Base-by-base conservation (phyloP, 1,284 basidiomycete species). In the Cutaneotrichosporon cyanovorans region DNA sequence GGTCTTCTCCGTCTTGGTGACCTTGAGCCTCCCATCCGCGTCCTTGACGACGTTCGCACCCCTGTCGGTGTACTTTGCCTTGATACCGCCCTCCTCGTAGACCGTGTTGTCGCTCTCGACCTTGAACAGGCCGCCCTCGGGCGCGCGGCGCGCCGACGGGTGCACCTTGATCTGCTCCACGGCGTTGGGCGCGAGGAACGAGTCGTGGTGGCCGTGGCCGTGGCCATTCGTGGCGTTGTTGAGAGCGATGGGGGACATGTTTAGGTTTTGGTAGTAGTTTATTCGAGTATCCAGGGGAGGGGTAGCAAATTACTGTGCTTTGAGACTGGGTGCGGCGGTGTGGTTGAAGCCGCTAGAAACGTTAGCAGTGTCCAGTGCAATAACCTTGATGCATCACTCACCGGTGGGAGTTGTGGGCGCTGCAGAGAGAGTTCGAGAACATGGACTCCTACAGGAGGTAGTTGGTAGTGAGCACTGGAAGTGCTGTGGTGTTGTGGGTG, bases 31-130 rank as follows among this genome's bases (percentile, higher is more conserved):
- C 46, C 83, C 85, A 56, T 84, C 69, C 42, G 71, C 75, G 54
- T 77, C 74, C 76, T 69, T 68, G 49, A 60, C 60, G 59, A 90
- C 87, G 55, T 80, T 75, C 21, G 87, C 84, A 64, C 84, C 84
- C 55, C 87, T 85, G 74, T 92, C 87, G 62, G 78, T 74, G 74
- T 83, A 93, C 72, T 81, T 85, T 66, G 90, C 76, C 51, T 81
- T 84, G 75, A 95, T 91, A 33, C 65, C 68, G 47, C 85, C 82
- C 63, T 84, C 81, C 40, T 82, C 79, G 76, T 92, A 95, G 39
- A 75, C 69, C 20, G 88, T 88, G 66, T 83, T 82, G 61, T 85
- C 83, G 46, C 84, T 84, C 69, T 89, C 83, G 62, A 95, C 87
- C 58, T 81, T 80, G 75, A 96, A 81, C 43, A 72, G 53, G 20